Evolutionary conservation across 83 land plant species (phyloP).

Genomic region (Isoetes engelmannii): DNA sequence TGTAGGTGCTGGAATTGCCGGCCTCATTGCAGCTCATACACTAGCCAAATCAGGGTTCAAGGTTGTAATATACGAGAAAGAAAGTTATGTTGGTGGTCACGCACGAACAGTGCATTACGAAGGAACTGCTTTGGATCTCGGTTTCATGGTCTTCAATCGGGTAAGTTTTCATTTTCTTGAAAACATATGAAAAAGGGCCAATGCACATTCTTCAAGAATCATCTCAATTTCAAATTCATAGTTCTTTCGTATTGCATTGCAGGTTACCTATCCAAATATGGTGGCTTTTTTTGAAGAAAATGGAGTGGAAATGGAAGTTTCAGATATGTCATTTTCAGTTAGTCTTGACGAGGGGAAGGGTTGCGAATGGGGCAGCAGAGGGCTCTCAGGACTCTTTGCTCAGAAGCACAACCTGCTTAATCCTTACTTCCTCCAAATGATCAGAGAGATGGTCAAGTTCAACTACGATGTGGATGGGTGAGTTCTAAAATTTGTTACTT

Average conservation of each 20-base stretch:
- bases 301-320: conserved; percentile 79
- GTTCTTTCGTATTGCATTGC: conserved; percentile 4
- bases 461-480: conserved; percentile 66
- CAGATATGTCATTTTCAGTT: conserved; percentile 95
- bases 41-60: conserved; percentile 64
- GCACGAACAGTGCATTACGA: conserved; percentile 57
- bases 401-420: conserved; percentile 69
- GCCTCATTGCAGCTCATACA: conserved; percentile 64
- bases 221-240: not conserved
- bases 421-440: conserved; percentile 73
- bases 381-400: conserved; percentile 72
- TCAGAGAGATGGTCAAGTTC: conserved; percentile 73
- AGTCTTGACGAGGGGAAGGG: conserved; percentile 79
- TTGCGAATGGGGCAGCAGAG: conserved; percentile 88
- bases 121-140: conserved; percentile 68
- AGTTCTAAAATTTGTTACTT: not conserved
- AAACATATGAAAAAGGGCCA: not conserved
- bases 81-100: conserved; percentile 84
- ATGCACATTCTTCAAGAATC: not conserved
- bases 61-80: conserved; percentile 81
- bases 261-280: conserved; percentile 97
- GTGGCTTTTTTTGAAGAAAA: conserved; percentile 66
- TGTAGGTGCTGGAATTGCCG: conserved; percentile 81
- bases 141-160: conserved; percentile 97
- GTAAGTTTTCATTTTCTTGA: conserved; percentile 28